Conservation (phyloP, 2,329 filamentous ascomycete genomes). For the Trichoderma cornu-damae region DNA sequence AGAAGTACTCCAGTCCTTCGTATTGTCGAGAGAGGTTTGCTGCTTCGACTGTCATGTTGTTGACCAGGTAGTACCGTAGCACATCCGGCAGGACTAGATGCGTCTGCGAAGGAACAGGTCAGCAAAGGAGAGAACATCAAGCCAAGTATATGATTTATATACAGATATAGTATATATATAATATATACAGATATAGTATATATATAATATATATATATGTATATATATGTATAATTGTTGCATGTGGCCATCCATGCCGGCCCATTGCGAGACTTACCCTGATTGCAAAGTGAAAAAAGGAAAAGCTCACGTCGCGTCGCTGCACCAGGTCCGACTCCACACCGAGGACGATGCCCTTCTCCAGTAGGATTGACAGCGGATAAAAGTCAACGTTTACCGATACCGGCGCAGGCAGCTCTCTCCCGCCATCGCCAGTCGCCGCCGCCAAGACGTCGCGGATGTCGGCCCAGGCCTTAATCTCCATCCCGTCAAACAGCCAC, state of each 20-base stretch:
- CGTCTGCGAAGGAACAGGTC: slow-evolving; percentile 52
- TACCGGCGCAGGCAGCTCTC: slow-evolving; percentile 69
- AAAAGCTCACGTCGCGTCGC: slow-evolving; percentile 83
- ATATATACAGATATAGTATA: too few relatives aligned
- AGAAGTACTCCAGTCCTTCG: slow-evolving; percentile 81
- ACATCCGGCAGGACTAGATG: slow-evolving; percentile 90
- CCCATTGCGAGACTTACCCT: slow-evolving; percentile 72
- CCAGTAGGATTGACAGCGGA: slow-evolving; percentile 78
- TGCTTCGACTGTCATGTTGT: slow-evolving; percentile 73
- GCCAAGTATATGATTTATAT: too few relatives aligned
- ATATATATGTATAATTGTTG: too few relatives aligned
- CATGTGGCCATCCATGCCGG: too few relatives aligned
- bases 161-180: too few relatives aligned
- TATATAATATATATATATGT: too few relatives aligned
- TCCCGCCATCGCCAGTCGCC: slow-evolving; percentile 57
- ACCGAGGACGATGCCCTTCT: slow-evolving; percentile 84
- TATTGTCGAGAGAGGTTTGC: slow-evolving; percentile 80
- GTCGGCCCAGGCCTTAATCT: slow-evolving; percentile 84
- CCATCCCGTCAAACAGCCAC: slow-evolving; percentile 88
- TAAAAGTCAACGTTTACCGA: slow-evolving; percentile 90
- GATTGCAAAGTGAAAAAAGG: slow-evolving; percentile 81
- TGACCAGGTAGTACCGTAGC: slow-evolving; percentile 70
- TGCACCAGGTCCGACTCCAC: slow-evolving; percentile 93
- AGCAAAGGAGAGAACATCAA: background rate
- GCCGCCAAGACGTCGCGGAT: slow-evolving; percentile 76